Conservation (phyloP, 805 yeast genomes). For the Nakazawaea holstii region DNA sequence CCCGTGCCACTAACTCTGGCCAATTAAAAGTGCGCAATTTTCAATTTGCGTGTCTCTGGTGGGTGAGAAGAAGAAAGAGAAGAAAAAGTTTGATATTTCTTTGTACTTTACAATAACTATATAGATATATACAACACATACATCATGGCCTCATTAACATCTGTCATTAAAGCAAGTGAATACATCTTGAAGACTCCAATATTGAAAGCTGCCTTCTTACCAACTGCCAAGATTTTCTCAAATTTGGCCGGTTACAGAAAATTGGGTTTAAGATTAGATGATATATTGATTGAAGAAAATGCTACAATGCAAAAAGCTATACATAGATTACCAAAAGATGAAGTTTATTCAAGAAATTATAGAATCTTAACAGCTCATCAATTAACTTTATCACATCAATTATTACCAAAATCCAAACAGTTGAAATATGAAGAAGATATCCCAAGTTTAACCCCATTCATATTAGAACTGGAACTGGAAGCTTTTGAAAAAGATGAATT, state of each 20-base stretch:
- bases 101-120: no score
- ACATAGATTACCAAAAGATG: constrained; percentile 78
- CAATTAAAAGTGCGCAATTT: no score
- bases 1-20: no score
- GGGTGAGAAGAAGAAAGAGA: no score
- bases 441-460: constrained; percentile 81
- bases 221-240: constrained; percentile 71
- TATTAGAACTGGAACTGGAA: constrained; percentile 93
- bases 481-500: constrained; percentile 81
- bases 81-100: no score
- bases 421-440: constrained; percentile 75
- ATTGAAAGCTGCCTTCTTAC: constrained; percentile 69
- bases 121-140: no score
- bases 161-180: constrained; percentile 70
- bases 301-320: constrained; percentile 84
- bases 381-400: constrained; percentile 73
- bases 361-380: constrained; percentile 93
- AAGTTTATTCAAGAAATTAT: constrained; percentile 84
- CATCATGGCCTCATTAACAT: constrained; percentile 62
- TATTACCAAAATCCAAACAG: constrained; percentile 77
- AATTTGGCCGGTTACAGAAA: constrained; percentile 88
- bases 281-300: constrained; percentile 81
- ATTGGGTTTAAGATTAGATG: constrained; percentile 89
- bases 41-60: no score
- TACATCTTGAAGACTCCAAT: constrained; percentile 76